A percentile compares a stretch with the other conserved stretches of the same genome.
These are phyloP conservation scores for Penicillium fimorum DNA, from an alignment of 495 filamentous ascomycete species.

Conservation along the genomic window DNA sequence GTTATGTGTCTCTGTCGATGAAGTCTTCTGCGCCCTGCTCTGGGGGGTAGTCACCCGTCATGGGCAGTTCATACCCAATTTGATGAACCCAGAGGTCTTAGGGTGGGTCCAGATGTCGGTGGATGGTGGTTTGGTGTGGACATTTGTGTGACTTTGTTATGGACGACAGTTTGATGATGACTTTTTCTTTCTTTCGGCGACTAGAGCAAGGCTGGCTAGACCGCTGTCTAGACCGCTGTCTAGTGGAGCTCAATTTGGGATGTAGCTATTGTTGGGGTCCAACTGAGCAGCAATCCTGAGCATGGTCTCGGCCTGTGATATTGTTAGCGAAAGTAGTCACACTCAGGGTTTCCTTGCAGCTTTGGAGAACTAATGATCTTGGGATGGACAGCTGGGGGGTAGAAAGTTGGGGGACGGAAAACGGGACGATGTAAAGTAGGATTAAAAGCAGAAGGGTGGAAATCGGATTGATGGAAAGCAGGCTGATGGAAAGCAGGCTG, in stretches of 20 bases:
- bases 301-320: not conserved
- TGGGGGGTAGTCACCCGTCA: not conserved
- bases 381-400: not conserved
- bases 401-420: not conserved
- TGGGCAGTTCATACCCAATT: not conserved
- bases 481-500: not conserved
- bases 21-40: not conserved
- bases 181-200: not conserved
- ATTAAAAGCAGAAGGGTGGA: not conserved
- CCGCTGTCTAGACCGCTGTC: slow-evolving; percentile 2
- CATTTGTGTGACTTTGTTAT: not conserved
- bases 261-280: not conserved
- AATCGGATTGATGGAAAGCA: not conserved
- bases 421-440: not conserved
- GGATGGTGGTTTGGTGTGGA: not conserved
- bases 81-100: not conserved
- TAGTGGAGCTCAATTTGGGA: slow-evolving; percentile 1
- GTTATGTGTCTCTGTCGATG: not conserved
- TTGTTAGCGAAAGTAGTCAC: not conserved
- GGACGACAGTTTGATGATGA: not conserved
- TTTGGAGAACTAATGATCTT: not conserved
- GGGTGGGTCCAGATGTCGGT: not conserved
- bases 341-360: not conserved
- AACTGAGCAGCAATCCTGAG: not conserved
- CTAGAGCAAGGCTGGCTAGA: not conserved